Evolutionary conservation across 139 green algal species (phyloP), one percentile per base, ranked within the genome.

Genomic region (Micractinium sp.): DNA sequence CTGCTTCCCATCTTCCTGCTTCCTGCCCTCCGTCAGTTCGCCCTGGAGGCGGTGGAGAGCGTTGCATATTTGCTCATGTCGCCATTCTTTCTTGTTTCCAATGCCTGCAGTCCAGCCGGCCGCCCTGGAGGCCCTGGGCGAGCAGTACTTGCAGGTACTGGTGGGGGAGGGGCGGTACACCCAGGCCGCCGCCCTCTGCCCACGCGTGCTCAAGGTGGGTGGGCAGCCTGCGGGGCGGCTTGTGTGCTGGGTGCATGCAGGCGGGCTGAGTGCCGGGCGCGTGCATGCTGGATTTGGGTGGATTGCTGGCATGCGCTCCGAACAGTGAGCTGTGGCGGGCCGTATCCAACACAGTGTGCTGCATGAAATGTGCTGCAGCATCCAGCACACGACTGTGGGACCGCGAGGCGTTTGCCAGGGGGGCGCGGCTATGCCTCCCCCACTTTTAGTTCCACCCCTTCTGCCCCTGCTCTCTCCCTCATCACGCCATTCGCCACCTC

Each of bases 101-200:
- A 5, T 56, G 47, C 47, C 47, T 56, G 87, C 87, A 88, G 82
- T 93, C n/a, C 85, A 69, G 38, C 33, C 41, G 18, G 33, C 29
- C 39, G 61, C 36, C 27, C 41, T 35, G 61, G 79, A 87, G 85
- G 38, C 91, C 79, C 87, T 95, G 61, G 90, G 90, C 18, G 77
- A 93, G 82, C 47, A 87, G 27, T 96, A 93, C 79, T 86, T 96
- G 88, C 76, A 92, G 38, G 79, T 89, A 81, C 88, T 97, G 73
- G 29, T 95, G 29, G 67, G 41, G 33, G 75, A 89, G 36, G 56
- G 88, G 39, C 82, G 88, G 47, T 97, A 91, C 66, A 89, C 79
- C n/a, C 76, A 94, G 78, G 95, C 95, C 0, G 95, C 95, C 14
- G 74, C 33, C 7, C 86, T 95, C n/a, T 93, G 89, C 76, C 91